Base-by-base conservation (phyloP, 306 rosid species). In the Fagus sylvatica region DNA sequence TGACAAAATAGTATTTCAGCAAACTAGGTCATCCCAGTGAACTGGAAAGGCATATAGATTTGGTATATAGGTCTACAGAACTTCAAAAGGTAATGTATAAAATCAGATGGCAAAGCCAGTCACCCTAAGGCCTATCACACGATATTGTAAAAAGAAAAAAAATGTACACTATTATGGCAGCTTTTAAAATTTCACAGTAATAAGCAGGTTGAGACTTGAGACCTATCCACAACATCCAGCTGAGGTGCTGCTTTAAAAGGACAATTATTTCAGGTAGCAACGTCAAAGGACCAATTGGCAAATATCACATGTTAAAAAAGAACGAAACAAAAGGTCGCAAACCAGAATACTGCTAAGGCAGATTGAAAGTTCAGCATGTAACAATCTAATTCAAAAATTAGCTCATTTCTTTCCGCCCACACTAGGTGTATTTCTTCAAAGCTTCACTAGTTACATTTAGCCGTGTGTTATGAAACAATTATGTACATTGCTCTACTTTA, bases 401-500 rank as follows among this genome's bases (percentile, higher is more conserved):
- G 28, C 30, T 22, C 70, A 16, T 6, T 39, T 65, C 13, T 3
- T 7, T 65, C 49, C 9, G 15, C 40, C 17, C 39, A 11, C 34
- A 33, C 15, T 30, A 43, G 13, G 15, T 57, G 40, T 7, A 73
- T 51, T 48, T 57, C 69, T 54, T 65, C 32, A 57, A 30, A 67
- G 9, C 78, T 62, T 71, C 28, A 54, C 57, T 79, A 7, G 28
- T 40, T 59, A 80, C 69, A 72, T 66, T 73, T 57, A 57, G 71
- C 34, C 76, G 71, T 4, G 1, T 12, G 28, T 79, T 69, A 71
- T 36, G 73, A 78, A 81, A 79, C 80, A 85, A 81, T 67, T 82
- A 85, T 86, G 83, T 84, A 88, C 91, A 87, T 71, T 74, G 46
- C 59, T 64, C 53, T 16, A 65, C 60, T 67, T 32, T 59, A n/a